Evolutionary conservation across 208 protist genomes (phyloP).

Genomic region (Crithidia fasciculata): DNA sequence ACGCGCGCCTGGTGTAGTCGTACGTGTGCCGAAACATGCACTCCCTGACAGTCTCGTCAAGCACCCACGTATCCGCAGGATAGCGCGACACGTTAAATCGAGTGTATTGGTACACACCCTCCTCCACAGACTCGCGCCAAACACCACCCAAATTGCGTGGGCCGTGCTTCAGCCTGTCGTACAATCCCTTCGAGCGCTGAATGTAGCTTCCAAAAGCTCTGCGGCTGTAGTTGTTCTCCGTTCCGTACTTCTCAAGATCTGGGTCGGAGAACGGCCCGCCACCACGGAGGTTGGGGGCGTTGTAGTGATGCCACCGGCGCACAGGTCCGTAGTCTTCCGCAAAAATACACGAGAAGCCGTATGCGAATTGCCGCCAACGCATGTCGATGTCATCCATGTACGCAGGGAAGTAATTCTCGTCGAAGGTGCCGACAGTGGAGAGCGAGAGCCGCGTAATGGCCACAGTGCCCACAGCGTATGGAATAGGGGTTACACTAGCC

Average conservation of each 20-base stretch:
- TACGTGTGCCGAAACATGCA: conserved; percentile 33
- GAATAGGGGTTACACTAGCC: conserved; percentile 29
- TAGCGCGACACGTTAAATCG: conserved; percentile 31
- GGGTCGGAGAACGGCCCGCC: conserved; percentile 5
- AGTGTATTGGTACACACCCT: conserved; percentile 10
- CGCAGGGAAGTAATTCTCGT: conserved; percentile 54
- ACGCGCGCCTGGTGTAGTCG: conserved; percentile 9
- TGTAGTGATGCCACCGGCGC: conserved; percentile 33
- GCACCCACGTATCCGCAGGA: conserved; percentile 41
- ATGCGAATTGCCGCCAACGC: conserved; percentile 24
- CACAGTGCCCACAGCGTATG: conserved; percentile 18
- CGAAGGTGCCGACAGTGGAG: conserved; percentile 38
- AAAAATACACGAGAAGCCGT: conserved; percentile 4
- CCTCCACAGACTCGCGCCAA: conserved; percentile 18
- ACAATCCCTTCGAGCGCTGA: conserved; percentile 1
- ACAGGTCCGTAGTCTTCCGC: background rate
- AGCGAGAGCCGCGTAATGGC: conserved; percentile 41
- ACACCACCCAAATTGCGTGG: conserved; percentile 6
- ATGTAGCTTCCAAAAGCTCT: conserved; percentile 20
- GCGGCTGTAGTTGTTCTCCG: conserved; percentile 32
- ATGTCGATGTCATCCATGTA: conserved; percentile 56
- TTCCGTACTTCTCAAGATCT: conserved; percentile 17
- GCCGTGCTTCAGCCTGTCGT: conserved; percentile 33
- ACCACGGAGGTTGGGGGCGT: conserved; percentile 31
- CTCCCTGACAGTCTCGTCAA: conserved; percentile 18